Evolutionary conservation across 345 rosid genomes (phyloP).

Genomic region (Citrus australasica): DNA sequence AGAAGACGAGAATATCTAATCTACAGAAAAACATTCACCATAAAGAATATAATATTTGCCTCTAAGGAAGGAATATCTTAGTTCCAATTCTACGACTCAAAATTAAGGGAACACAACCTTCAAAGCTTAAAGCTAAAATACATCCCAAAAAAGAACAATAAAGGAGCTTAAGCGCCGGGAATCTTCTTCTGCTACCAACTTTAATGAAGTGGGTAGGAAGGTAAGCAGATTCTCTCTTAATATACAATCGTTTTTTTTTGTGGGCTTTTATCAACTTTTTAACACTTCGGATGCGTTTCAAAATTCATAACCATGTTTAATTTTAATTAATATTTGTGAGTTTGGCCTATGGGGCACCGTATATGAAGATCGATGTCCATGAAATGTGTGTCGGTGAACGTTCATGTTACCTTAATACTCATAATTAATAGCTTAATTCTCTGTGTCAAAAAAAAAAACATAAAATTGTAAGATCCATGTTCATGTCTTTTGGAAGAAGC

Average conservation of each 20-base stretch:
- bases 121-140: slow-evolving; percentile 45
- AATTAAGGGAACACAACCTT: slow-evolving; percentile 56
- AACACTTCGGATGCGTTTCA: slow-evolving; percentile 9
- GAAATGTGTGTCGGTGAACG: slow-evolving; percentile 6
- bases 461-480: too few relatives aligned
- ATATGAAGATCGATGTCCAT: not conserved
- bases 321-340: too few relatives aligned
- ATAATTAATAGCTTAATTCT: not conserved
- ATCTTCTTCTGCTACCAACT: slow-evolving; percentile 65
- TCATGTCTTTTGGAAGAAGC: too few relatives aligned
- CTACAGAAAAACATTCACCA: slow-evolving; percentile 28
- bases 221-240: slow-evolving; percentile 55
- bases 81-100: slow-evolving; percentile 79
- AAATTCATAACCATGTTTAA: not conserved
- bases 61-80: slow-evolving; percentile 75
- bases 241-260: not conserved
- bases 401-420: not conserved
- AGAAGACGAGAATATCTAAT: slow-evolving; percentile 42
- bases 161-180: slow-evolving; percentile 40
- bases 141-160: slow-evolving; percentile 38
- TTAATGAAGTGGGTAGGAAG: slow-evolving; percentile 78
- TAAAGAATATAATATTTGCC: slow-evolving; percentile 49
- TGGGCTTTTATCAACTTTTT: not conserved
- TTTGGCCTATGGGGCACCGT: not conserved
- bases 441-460: not conserved